A percentile compares a stretch with the other conserved stretches of the same genome.
Conservation (phyloP, 2,329 filamentous ascomycete species). For the Aspergillus aculeatus region DNA sequence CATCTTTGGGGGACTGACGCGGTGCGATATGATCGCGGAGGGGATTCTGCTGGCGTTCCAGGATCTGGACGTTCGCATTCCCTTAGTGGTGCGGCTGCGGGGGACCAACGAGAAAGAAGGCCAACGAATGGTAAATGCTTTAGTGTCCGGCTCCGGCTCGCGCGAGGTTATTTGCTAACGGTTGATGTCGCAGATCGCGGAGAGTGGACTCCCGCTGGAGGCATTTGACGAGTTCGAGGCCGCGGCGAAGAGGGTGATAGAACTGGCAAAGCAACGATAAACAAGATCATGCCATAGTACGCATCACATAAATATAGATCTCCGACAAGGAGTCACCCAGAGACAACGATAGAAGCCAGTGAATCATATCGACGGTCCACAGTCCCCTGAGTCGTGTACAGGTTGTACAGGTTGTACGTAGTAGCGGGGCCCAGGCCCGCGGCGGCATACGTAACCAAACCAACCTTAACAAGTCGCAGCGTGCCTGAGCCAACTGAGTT, state of each 20-base stretch:
- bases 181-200: constrained; percentile 50
- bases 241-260: constrained; percentile 66
- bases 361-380: no score
- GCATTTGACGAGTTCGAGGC: constrained; percentile 75
- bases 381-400: not conserved
- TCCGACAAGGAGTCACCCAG: not conserved
- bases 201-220: constrained; percentile 66
- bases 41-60: constrained; percentile 71
- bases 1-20: constrained; percentile 68
- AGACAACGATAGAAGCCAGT: no score
- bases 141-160: not conserved
- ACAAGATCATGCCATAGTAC: not conserved
- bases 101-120: constrained; percentile 73
- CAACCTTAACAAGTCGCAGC: no score
- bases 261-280: constrained; percentile 44
- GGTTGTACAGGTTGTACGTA: no score
- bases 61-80: constrained; percentile 64
- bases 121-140: constrained; percentile 57
- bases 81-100: constrained; percentile 73
- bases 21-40: constrained; percentile 78
- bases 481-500: not conserved
- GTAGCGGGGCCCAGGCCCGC: no score
- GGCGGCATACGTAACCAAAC: no score
- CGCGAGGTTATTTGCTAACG: constrained; percentile 12
- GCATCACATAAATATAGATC: not conserved